A percentile compares a stretch with the other conserved stretches of the same genome.
Evolutionary conservation across 371 early-diverging fungal genomes (phyloP).

Genomic region (Umbelopsis sp.): DNA sequence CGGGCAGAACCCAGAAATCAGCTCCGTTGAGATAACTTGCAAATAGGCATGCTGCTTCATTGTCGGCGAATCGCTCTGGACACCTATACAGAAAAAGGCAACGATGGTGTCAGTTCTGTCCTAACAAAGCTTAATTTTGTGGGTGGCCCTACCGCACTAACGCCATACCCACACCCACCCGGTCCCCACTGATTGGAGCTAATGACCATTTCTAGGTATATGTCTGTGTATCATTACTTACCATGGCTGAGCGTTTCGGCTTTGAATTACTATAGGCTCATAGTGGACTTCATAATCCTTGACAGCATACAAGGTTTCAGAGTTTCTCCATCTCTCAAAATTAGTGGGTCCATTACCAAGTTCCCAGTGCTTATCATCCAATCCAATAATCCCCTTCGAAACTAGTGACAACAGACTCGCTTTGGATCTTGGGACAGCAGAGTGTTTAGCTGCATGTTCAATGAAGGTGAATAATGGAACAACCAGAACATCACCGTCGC

Average conservation of each 20-base stretch:
- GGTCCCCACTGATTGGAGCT: no score
- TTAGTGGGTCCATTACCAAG: conserved; percentile 49
- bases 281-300: conserved; percentile 53
- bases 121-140: no score
- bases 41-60: conserved; percentile 49
- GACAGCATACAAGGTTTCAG: conserved; percentile 38
- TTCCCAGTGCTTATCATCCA: conserved; percentile 50
- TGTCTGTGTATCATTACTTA: conserved; percentile 14
- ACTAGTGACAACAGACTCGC: not conserved
- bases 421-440: not conserved
- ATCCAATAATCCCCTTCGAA: conserved; percentile 27
- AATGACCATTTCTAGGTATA: no score
- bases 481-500: conserved; percentile 44
- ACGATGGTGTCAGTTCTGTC: no score
- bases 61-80: conserved; percentile 51
- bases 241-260: conserved; percentile 48
- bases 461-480: conserved; percentile 46
- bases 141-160: no score
- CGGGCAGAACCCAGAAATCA: conserved; percentile 51
- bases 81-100: conserved; percentile 30
- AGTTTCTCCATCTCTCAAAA: conserved; percentile 41
- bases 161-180: no score
- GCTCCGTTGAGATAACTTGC: conserved; percentile 47
- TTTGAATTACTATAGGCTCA: conserved; percentile 49
- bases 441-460: conserved; percentile 19